Percentiles rank a stretch among this genome's conserved stretches.
phyloP scores from a whole-genome alignment of 306 rosid genomes.

The Pueraria montana region DNA sequence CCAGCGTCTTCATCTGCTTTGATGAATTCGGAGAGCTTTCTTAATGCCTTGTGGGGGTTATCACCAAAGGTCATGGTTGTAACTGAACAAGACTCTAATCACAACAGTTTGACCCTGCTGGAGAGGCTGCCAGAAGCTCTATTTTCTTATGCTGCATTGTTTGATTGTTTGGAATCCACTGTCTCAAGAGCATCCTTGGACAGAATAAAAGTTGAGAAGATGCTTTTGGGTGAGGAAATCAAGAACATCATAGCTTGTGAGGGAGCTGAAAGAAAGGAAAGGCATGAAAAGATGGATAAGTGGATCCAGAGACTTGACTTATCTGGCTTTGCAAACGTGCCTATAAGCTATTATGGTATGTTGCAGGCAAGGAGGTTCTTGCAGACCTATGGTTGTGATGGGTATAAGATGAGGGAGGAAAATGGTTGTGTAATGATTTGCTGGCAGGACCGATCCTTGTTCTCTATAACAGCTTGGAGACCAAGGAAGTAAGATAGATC shows the following conservation, averaged over 20 bases:
- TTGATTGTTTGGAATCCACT: slow-evolving; percentile 89
- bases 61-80: slow-evolving; percentile 83
- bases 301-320: slow-evolving; percentile 81
- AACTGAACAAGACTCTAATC: slow-evolving; percentile 88
- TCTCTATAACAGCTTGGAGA: slow-evolving; percentile 88
- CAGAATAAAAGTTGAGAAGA: slow-evolving; percentile 87
- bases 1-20: slow-evolving; percentile 58
- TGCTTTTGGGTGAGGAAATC: slow-evolving; percentile 89
- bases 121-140: slow-evolving; percentile 86
- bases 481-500: slow-evolving; percentile 63
- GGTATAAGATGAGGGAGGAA: slow-evolving; percentile 83
- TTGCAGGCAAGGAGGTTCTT: slow-evolving; percentile 73
- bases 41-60: slow-evolving; percentile 81
- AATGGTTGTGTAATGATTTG: slow-evolving; percentile 72
- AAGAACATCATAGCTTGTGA: slow-evolving; percentile 92
- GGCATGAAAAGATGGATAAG: slow-evolving; percentile 84
- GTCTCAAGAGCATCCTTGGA: slow-evolving; percentile 80
- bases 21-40: slow-evolving; percentile 67
- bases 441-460: slow-evolving; percentile 88
- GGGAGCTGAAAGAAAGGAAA: slow-evolving; percentile 83
- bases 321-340: slow-evolving; percentile 69
- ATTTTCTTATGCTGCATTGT: slow-evolving; percentile 82
- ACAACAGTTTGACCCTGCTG: slow-evolving; percentile 82
- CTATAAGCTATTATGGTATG: slow-evolving; percentile 79
- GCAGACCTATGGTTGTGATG: slow-evolving; percentile 83